Percentiles rank a stretch among this genome's conserved stretches.
Evolutionary conservation across 495 filamentous ascomycete genomes (phyloP).

Genomic region (Aspergillus saccharolyticus): DNA sequence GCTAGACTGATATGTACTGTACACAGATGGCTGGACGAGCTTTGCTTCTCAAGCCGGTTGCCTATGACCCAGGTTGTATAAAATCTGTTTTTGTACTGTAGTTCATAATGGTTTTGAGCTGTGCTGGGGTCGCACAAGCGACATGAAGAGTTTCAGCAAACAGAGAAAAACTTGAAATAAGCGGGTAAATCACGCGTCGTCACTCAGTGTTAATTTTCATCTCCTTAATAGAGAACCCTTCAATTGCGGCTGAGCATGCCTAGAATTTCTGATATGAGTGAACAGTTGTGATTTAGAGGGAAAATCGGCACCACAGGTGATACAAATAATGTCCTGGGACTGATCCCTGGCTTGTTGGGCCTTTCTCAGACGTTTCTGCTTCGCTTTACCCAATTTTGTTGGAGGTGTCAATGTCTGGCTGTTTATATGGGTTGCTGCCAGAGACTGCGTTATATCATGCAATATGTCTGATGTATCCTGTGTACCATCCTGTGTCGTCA

Average conservation of each 20-base stretch:
- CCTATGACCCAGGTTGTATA: too few species aligned
- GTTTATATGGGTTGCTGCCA: conserved; percentile 18
- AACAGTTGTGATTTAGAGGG: conserved; percentile 66
- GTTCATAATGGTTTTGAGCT: too few species aligned
- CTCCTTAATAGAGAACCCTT: not conserved
- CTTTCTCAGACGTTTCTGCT: conserved; percentile 78
- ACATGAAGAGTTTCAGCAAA: too few species aligned
- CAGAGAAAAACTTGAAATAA: not conserved
- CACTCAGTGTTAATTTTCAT: conserved; percentile 28
- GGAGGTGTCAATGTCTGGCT: conserved; percentile 19
- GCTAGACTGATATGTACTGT: conserved; percentile 41
- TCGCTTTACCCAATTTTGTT: conserved; percentile 76
- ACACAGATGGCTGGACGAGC: not conserved
- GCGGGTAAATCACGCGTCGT: not conserved
- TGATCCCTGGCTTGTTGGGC: conserved; percentile 49
- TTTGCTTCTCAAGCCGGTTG: not conserved
- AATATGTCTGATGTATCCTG: conserved; percentile 6
- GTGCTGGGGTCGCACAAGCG: too few species aligned
- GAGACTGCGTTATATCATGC: conserved; percentile 19
- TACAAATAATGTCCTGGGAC: conserved; percentile 49
- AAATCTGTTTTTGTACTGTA: too few species aligned
- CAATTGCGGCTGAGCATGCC: conserved; percentile 49
- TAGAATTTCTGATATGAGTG: conserved; percentile 61
- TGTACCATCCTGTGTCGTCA: conserved; percentile 1
- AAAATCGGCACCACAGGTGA: conserved; percentile 56